Base-by-base conservation (phyloP, 768 basidiomycete species). In the Amanita muscaria region DNA sequence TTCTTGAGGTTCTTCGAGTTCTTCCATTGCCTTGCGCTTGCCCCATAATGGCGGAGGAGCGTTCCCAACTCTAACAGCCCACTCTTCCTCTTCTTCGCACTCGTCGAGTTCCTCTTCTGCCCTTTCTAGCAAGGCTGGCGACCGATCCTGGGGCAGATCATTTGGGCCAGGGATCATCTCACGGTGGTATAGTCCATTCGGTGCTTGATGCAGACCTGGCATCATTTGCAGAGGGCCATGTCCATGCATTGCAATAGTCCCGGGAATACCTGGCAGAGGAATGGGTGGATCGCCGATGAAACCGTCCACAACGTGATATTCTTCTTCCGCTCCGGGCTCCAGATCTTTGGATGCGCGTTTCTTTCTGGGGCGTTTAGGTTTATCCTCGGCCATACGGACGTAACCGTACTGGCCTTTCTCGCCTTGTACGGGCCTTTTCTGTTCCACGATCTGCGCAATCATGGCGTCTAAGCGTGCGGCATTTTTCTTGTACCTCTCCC, bases 401-500 rank as follows among this genome's bases (percentile, higher is more conserved):
- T 85, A 88, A 23, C 84, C 85, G 51, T 86, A 87, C 49, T 88
- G 85, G 0, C 86, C 86, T 56, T 88, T 85, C 59, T 84, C 83
- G 18, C 84, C 85, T 7, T 70, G 74, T 1, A 61, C 61, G 2
- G 83, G 80, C 52, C 79, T 82, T 56, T 77, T 84, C 57, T 79
- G 70, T 21, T 77, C 79, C 1, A 89, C 84, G 10, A 88, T 78
- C 4, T 65, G 64, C 1, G 76, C 60, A 42, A 90, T 88, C 43
- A 75, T 61, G 9, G 55, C 55, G 55, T 89, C 85, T 29, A 89
- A 69, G 8, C 85, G 77, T 5, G 64, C 56, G 0, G 83, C 66
- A 49, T 90, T 83, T 62, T 89, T 89, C 67, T 89, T 88, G 66
- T 90, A 90, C 22, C 88, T 72, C 56, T 90, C 87, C 21, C 88